A percentile compares a stretch with the other conserved stretches of the same genome.
phyloP scores from a whole-genome alignment of 2,329 filamentous ascomycete genomes.

The Ophiocordyceps australis region DNA sequence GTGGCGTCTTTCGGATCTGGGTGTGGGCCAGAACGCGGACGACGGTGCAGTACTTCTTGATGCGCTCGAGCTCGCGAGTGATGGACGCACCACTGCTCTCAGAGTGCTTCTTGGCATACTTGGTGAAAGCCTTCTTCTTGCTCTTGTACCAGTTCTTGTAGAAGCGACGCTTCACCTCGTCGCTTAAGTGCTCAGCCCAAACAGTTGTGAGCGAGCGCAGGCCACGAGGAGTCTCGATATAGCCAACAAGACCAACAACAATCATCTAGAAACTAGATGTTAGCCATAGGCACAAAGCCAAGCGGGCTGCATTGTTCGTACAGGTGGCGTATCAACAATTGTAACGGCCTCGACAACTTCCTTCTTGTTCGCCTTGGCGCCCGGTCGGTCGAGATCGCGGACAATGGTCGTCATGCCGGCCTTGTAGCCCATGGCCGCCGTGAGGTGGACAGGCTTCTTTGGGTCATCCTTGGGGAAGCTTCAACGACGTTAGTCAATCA shows the following conservation, averaged over 20 bases:
- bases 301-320: slow-evolving; percentile 76
- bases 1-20: slow-evolving; percentile 95
- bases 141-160: slow-evolving; percentile 99
- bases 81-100: slow-evolving; percentile 80
- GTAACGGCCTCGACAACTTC: slow-evolving; percentile 80
- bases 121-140: slow-evolving; percentile 99
- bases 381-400: slow-evolving; percentile 95
- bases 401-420: slow-evolving; percentile 99
- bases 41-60: slow-evolving; percentile 99
- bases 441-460: slow-evolving; percentile 99
- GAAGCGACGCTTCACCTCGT: slow-evolving; percentile 98
- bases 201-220: slow-evolving; percentile 98
- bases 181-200: slow-evolving; percentile 97
- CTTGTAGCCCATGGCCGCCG: slow-evolving; percentile 98
- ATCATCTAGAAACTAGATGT: slow-evolving; percentile 74
- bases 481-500: slow-evolving; percentile 11
- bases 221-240: slow-evolving; percentile 99
- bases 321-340: slow-evolving; percentile 85
- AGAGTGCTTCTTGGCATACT: slow-evolving; percentile 99
- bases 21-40: slow-evolving; percentile 98
- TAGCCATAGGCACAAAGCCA: slow-evolving; percentile 57
- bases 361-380: slow-evolving; percentile 99
- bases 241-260: slow-evolving; percentile 98
- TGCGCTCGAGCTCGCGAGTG: slow-evolving; percentile 96
- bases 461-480: slow-evolving; percentile 99